phyloP scores from a whole-genome alignment of 2,329 filamentous ascomycete species.

The Calonectria multiphialidica region DNA sequence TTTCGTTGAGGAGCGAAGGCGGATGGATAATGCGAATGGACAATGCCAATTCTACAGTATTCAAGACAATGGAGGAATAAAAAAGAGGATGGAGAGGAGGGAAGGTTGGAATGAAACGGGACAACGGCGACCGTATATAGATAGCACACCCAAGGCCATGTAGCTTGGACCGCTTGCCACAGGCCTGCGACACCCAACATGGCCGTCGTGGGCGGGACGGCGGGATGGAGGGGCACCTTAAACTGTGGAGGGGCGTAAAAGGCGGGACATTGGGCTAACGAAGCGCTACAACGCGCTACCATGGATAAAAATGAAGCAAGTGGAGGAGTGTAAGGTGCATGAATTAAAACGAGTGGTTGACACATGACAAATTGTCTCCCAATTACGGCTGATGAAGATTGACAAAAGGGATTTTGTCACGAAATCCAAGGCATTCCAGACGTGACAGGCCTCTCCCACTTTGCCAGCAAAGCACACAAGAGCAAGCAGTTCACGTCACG shows the following conservation, averaged over 20 bases:
- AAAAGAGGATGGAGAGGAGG: conserved; percentile 20
- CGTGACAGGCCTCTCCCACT: too few relatives aligned
- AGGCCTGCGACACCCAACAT: background rate
- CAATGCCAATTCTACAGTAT: background rate
- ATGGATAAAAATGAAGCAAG: background rate
- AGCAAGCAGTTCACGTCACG: background rate
- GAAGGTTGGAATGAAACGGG: conserved; percentile 11
- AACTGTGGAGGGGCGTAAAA: background rate
- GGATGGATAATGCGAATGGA: background rate
- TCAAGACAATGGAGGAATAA: conserved; percentile 24
- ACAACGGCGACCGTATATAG: conserved; percentile 18
- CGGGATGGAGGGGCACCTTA: background rate
- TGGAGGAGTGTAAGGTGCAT: background rate
- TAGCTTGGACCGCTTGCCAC: background rate
- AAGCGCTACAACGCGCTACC: conserved; percentile 1
- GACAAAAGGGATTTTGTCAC: background rate
- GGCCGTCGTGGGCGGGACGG: background rate
- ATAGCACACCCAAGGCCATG: background rate
- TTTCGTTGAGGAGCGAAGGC: background rate
- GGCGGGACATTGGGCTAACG: background rate
- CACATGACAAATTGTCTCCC: background rate
- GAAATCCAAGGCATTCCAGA: background rate
- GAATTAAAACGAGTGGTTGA: background rate
- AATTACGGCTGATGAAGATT: background rate
- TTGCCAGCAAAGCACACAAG: background rate